A percentile compares a stretch with the other conserved stretches of the same genome.
phyloP scores from a whole-genome alignment of 352 stramenopile genomes.

The Pythium scleroteichum region DNA sequence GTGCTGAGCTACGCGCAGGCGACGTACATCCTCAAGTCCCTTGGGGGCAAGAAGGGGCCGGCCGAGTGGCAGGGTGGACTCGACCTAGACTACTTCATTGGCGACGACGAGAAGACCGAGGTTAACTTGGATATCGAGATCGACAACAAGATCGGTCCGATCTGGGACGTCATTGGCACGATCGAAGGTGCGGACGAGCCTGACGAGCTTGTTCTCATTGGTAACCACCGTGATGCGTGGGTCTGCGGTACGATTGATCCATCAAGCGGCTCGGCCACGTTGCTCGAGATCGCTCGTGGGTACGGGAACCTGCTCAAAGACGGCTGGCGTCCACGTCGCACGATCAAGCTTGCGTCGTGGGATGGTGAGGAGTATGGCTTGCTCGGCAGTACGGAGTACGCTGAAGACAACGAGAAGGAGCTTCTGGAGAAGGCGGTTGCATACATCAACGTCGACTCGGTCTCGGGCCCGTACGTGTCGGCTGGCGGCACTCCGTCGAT shows the following conservation, averaged over 20 bases:
- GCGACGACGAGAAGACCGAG: slow-evolving; percentile 55
- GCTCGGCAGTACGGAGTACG: slow-evolving; percentile 80
- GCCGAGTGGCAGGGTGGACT: slow-evolving; percentile 63
- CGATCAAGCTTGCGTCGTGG: slow-evolving; percentile 82
- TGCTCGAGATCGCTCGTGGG: slow-evolving; percentile 82
- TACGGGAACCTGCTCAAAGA: slow-evolving; percentile 56
- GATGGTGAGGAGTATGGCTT: slow-evolving; percentile 86
- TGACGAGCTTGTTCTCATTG: slow-evolving; percentile 75
- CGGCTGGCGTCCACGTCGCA: slow-evolving; percentile 70
- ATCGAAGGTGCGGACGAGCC: slow-evolving; percentile 60
- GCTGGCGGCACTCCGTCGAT: slow-evolving; percentile 70
- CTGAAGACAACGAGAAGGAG: slow-evolving; percentile 55
- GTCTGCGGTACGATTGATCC: slow-evolving; percentile 88
- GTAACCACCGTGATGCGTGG: slow-evolving; percentile 91
- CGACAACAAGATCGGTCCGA: slow-evolving; percentile 70
- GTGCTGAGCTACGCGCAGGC: slow-evolving; percentile 84
- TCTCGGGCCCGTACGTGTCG: slow-evolving; percentile 49
- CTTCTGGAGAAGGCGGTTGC: slow-evolving; percentile 58
- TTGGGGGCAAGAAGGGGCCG: slow-evolving; percentile 58
- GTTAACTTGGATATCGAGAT: slow-evolving; percentile 64
- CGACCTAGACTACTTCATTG: slow-evolving; percentile 69
- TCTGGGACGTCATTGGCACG: slow-evolving; percentile 87
- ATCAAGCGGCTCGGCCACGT: slow-evolving; percentile 67
- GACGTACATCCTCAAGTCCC: slow-evolving; percentile 58
- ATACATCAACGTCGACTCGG: slow-evolving; percentile 86